These are phyloP conservation scores for Saccharomyces kudriavzevii DNA, from an alignment of 805 yeast genomes.

Conservation along the genomic window DNA sequence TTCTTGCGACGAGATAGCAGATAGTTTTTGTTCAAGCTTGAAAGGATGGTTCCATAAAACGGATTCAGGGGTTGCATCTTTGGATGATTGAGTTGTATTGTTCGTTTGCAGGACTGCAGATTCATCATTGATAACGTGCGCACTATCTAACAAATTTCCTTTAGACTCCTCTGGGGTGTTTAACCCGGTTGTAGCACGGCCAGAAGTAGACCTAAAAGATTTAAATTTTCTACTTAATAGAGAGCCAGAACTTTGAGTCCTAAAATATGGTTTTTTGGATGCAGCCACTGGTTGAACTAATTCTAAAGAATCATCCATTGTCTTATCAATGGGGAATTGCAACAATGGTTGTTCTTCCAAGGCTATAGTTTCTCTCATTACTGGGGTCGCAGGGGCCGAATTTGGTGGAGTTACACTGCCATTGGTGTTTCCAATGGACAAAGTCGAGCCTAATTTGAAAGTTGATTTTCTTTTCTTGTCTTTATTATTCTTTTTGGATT, in stretches of 20 bases:
- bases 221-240: slow-evolving; percentile 21
- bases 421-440: slow-evolving; percentile 4
- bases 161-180: slow-evolving; percentile 5
- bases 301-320: slow-evolving; percentile 2
- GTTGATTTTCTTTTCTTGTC: slow-evolving; percentile 17
- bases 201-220: slow-evolving; percentile 14
- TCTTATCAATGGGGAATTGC: slow-evolving; percentile 11
- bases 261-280: slow-evolving; percentile 5
- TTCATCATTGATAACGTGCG: background rate
- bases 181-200: slow-evolving; percentile 5
- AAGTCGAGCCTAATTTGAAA: slow-evolving; percentile 10
- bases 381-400: slow-evolving; percentile 2
- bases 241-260: slow-evolving; percentile 23
- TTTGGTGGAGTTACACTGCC: background rate
- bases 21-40: background rate
- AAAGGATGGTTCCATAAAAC: background rate
- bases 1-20: background rate
- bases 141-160: background rate
- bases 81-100: background rate
- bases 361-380: slow-evolving; percentile 1
- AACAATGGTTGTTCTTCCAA: slow-evolving; percentile 13
- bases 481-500: slow-evolving; percentile 2
- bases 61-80: background rate
- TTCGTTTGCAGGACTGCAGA: background rate
- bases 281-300: slow-evolving; percentile 1